Evolutionary conservation across 1,284 basidiomycete species (phyloP).

Genomic region (Apiotrichum montevideense): DNA sequence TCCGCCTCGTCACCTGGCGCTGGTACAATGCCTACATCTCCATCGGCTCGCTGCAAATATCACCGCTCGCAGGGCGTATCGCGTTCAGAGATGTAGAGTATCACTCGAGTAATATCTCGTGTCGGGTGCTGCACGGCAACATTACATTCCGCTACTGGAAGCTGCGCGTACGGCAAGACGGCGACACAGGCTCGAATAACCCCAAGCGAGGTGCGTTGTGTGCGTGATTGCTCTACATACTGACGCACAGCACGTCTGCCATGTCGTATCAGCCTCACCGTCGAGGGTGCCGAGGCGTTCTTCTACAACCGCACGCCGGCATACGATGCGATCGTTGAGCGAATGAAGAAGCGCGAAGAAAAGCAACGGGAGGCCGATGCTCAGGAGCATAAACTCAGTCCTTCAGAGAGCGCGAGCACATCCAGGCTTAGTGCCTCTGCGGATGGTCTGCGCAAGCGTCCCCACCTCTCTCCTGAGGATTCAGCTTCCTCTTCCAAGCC

Average conservation of each 20-base stretch:
- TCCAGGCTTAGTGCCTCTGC: background rate
- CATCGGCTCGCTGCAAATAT: conserved; percentile 74
- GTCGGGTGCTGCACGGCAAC: conserved; percentile 72
- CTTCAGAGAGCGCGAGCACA: conserved; percentile 2
- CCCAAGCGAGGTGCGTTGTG: conserved; percentile 27
- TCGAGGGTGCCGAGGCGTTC: conserved; percentile 84
- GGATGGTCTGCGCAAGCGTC: conserved; percentile 2
- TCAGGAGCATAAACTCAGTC: background rate
- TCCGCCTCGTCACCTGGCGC: conserved; percentile 44
- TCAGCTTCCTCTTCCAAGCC: too few species aligned
- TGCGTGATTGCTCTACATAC: too few species aligned
- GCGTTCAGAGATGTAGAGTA: conserved; percentile 78
- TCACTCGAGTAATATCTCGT: conserved; percentile 81
- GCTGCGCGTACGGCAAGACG: conserved; percentile 57
- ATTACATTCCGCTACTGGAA: conserved; percentile 91
- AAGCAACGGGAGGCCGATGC: background rate
- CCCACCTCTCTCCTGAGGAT: background rate
- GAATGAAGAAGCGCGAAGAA: conserved; percentile 54
- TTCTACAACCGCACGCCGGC: conserved; percentile 81
- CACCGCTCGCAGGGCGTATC: conserved; percentile 76
- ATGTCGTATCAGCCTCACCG: conserved; percentile 68
- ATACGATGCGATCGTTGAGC: conserved; percentile 74
- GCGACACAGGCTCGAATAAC: conserved; percentile 31
- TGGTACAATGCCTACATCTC: conserved; percentile 39
- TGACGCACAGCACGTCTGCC: conserved; percentile 48